Conservation (phyloP, 2,329 filamentous ascomycete genomes). For the Fusarium sp. region DNA sequence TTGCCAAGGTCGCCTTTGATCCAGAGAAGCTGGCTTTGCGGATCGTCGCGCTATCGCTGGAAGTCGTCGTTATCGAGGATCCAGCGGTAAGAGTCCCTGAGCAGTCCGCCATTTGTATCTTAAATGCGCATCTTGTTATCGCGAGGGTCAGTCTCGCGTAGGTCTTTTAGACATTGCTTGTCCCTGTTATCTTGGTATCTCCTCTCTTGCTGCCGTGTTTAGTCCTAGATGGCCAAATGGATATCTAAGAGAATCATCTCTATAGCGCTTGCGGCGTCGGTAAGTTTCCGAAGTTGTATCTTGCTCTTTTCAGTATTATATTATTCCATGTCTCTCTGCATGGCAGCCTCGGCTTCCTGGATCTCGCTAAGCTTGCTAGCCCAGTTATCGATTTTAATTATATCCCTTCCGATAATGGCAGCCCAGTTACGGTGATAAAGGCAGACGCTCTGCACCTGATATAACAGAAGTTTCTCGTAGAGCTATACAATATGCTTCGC, state of each 20-base stretch:
- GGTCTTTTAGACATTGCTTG: too few relatives aligned
- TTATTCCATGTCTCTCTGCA: background rate
- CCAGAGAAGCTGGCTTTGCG: too few relatives aligned
- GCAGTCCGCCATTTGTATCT: too few relatives aligned
- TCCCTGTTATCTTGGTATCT: too few relatives aligned
- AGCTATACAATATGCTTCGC: background rate
- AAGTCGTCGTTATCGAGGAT: too few relatives aligned
- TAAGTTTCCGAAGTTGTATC: background rate
- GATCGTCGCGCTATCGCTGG: too few relatives aligned
- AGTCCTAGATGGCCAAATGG: background rate
- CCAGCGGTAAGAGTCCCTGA: too few relatives aligned
- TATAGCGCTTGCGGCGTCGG: background rate
- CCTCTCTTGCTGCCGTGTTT: too few relatives aligned
- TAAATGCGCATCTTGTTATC: too few relatives aligned
- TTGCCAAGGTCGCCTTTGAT: too few relatives aligned
- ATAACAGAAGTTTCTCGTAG: slow-evolving; percentile 5
- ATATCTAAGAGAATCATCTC: background rate
- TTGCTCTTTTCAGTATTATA: slow-evolving; percentile 7
- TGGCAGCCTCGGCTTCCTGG: background rate
- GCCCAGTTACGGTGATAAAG: background rate
- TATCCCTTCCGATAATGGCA: background rate
- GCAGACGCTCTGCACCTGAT: slow-evolving; percentile 1
- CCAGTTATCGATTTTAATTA: background rate
- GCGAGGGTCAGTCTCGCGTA: too few relatives aligned
- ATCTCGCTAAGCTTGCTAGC: background rate